Conservation (phyloP, 495 filamentous ascomycete genomes). For the Pyronema domesticum region DNA sequence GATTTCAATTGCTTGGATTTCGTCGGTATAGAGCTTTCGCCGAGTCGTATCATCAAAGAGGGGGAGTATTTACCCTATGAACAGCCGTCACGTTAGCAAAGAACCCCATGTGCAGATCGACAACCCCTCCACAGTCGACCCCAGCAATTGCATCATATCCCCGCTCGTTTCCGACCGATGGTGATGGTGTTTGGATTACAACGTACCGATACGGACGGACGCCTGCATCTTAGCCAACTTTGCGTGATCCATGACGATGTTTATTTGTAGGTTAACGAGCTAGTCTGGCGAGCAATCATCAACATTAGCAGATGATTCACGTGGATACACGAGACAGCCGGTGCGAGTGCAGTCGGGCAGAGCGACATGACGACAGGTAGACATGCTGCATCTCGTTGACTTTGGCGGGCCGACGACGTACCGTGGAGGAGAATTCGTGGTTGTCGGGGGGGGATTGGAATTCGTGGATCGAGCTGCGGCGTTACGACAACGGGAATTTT, state of each 20-base stretch:
- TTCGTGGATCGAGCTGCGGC: background rate
- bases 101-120: too few relatives aligned
- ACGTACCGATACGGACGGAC: slow-evolving; percentile 63
- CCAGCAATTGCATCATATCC: too few relatives aligned
- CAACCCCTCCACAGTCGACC: too few relatives aligned
- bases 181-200: background rate
- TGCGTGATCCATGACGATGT: slow-evolving; percentile 43
- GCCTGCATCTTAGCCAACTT: slow-evolving; percentile 63
- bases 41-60: background rate
- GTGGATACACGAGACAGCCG: too few relatives aligned
- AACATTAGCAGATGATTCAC: background rate
- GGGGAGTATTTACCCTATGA: slow-evolving; percentile 24
- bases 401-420: background rate
- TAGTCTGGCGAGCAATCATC: background rate
- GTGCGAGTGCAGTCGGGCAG: too few relatives aligned
- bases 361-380: too few relatives aligned
- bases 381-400: background rate
- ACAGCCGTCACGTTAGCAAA: too few relatives aligned
- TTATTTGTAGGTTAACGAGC: background rate
- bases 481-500: background rate
- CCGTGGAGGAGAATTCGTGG: background rate
- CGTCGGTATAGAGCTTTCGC: slow-evolving; percentile 1
- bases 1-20: background rate
- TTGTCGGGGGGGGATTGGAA: background rate
- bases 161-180: too few relatives aligned